These are phyloP conservation scores for Acanthamoeba healyi DNA, from an alignment of 208 protist species.

Conservation along the genomic window DNA sequence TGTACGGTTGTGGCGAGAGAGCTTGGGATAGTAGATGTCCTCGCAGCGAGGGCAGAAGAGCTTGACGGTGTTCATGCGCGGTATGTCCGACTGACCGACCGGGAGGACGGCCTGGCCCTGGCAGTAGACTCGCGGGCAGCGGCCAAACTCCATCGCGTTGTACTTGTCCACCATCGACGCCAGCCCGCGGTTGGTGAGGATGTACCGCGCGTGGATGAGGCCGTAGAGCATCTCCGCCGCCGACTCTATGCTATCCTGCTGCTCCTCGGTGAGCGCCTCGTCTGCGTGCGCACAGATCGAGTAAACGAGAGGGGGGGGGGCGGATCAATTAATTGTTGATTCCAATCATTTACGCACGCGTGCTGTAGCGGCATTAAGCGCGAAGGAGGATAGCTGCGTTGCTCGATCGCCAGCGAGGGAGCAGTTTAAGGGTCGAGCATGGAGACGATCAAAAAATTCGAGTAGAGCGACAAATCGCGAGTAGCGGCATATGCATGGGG, in stretches of 20 bases:
- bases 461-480: no score
- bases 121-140: constrained; percentile 97
- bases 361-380: no score
- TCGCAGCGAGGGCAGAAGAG: constrained; percentile 98
- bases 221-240: constrained; percentile 98
- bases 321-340: constrained; percentile 5
- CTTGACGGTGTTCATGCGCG: constrained; percentile 93
- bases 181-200: constrained; percentile 96
- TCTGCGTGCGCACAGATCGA: constrained; percentile 77
- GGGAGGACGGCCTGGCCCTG: constrained; percentile 96
- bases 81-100: constrained; percentile 96
- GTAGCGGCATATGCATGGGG: no score
- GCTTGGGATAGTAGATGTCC: constrained; percentile 97
- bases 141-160: constrained; percentile 95
- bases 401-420: no score
- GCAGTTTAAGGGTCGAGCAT: no score
- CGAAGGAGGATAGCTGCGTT: no score
- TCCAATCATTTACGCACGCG: no score
- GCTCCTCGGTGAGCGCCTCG: constrained; percentile 96
- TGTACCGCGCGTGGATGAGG: constrained; percentile 99
- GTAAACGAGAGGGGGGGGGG: not conserved
- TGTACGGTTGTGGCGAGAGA: constrained; percentile 92
- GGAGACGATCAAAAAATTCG: no score
- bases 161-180: constrained; percentile 98
- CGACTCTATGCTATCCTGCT: constrained; percentile 96